Base-by-base conservation (phyloP, 345 rosid genomes). In the Orychophragmus violaceus region DNA sequence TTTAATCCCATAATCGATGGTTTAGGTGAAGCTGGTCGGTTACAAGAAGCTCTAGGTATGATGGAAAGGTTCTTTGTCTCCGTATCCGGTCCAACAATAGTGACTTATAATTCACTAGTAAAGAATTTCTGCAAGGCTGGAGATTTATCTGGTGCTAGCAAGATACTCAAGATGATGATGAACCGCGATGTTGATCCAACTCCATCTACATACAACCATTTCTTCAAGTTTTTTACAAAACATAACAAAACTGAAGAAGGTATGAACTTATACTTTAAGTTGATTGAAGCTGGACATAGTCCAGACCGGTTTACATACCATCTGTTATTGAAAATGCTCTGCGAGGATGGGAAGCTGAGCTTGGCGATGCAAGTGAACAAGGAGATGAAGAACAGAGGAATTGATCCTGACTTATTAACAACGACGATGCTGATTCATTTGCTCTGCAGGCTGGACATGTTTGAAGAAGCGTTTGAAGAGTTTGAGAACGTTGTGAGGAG, bases 1-100 rank as follows among this genome's bases (percentile, higher is more conserved):
- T 87, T 78, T 74, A 90, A 88, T 68, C 88, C 93, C 0, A 81
- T 94, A 16, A 80, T 88, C 14, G 95, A 94, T 69, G 95, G 90
- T 9, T 71, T 90, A 68, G 97, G 83, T 5, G 96, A 87, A 76
- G 87, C 82, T 0, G 86, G 91, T 23, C 71, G 85, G 81, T 88
- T 88, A 68, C 74, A 80, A 68, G 95, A 90, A 78, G 95, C 77
- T 9, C 60, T 72, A 21, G 78, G 83, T 56, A 84, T 85, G 88
- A 78, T 88, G 83, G 95, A 94, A 63, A 78, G 74, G 59, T 82
- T 88, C 77, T 73, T 78, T 23, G 46, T 85, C 7, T 84, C 88
- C 42, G 91, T 81, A 56, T 77, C 84, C 0, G 91, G 88, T 50
- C 99, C 97, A 29, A 81, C 81, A 0, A 67, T 88, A 41, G 79